Evolutionary conservation across 2,329 filamentous ascomycete species (phyloP).

Genomic region (Scolecobasidium constrictum): DNA sequence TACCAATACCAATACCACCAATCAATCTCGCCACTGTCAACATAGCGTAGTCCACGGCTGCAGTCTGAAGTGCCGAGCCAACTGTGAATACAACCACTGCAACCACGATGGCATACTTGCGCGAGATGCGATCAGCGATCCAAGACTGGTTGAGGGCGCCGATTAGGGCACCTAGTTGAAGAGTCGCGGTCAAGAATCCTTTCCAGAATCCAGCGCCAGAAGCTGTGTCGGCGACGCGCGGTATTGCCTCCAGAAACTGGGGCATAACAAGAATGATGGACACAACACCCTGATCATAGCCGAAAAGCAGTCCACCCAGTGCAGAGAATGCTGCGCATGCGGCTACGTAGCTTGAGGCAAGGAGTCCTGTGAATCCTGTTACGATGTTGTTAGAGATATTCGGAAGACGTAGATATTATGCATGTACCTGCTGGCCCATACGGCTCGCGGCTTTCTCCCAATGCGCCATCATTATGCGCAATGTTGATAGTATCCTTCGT

Average conservation of each 20-base stretch:
- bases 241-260: constrained; percentile 37
- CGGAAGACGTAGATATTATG: not conserved
- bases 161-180: constrained; percentile 40
- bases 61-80: constrained; percentile 41
- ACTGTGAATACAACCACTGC: constrained; percentile 41
- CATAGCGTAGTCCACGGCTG: constrained; percentile 39
- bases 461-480: constrained; percentile 2
- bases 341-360: constrained; percentile 37
- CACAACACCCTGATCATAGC: constrained; percentile 38
- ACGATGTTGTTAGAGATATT: constrained; percentile 2
- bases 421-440: constrained; percentile 21
- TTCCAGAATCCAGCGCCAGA: constrained; percentile 34
- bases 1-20: constrained; percentile 42
- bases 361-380: constrained; percentile 35
- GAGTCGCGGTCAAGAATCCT: constrained; percentile 42
- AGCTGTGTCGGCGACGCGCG: constrained; percentile 29
- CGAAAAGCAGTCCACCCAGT: constrained; percentile 39
- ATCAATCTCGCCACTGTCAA: constrained; percentile 38
- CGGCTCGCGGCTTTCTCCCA: constrained; percentile 16
- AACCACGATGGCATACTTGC: constrained; percentile 41
- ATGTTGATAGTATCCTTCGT: not conserved
- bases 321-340: constrained; percentile 41
- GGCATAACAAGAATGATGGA: constrained; percentile 41
- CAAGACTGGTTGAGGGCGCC: constrained; percentile 27
- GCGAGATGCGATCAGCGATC: constrained; percentile 41